phyloP scores from a whole-genome alignment of 1,284 basidiomycete species.

The Puccinia coronata region DNA sequence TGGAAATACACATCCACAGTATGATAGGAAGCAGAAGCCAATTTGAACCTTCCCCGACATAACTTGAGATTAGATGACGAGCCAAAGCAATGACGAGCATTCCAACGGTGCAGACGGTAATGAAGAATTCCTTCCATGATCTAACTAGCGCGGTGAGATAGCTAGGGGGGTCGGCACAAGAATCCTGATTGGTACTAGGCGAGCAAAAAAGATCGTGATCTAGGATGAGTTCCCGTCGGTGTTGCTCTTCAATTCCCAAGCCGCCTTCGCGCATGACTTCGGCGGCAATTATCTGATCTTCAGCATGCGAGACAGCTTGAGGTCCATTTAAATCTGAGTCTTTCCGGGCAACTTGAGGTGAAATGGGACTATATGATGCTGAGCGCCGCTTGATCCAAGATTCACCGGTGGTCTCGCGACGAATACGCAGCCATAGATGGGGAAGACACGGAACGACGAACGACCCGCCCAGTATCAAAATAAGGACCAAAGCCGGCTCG shows the following conservation, averaged over 20 bases:
- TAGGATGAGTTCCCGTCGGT: conserved; percentile 8
- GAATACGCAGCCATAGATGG: background rate
- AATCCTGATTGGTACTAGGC: background rate
- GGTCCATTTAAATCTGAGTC: conserved; percentile 19
- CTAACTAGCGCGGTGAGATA: conserved; percentile 7
- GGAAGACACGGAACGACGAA: conserved; percentile 21
- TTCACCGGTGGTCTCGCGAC: background rate
- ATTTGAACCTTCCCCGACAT: background rate
- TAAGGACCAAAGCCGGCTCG: conserved; percentile 52
- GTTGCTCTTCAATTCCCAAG: conserved; percentile 26
- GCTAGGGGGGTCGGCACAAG: background rate
- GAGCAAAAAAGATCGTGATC: background rate
- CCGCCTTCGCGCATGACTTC: conserved; percentile 32
- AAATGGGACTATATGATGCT: background rate
- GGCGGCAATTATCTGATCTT: conserved; percentile 27
- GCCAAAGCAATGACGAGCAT: background rate
- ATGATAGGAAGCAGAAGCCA: conserved; percentile 25
- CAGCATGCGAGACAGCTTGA: conserved; percentile 23
- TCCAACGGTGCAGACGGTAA: conserved; percentile 13
- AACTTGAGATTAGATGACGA: background rate
- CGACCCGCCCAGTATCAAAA: conserved; percentile 31
- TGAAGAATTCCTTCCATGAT: conserved; percentile 35
- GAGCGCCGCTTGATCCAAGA: background rate
- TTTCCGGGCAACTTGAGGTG: conserved; percentile 6
- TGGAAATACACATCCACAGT: conserved; percentile 7